These are phyloP conservation scores for Boletus sp. DNA, from an alignment of 1,284 basidiomycete genomes.

Conservation along the genomic window DNA sequence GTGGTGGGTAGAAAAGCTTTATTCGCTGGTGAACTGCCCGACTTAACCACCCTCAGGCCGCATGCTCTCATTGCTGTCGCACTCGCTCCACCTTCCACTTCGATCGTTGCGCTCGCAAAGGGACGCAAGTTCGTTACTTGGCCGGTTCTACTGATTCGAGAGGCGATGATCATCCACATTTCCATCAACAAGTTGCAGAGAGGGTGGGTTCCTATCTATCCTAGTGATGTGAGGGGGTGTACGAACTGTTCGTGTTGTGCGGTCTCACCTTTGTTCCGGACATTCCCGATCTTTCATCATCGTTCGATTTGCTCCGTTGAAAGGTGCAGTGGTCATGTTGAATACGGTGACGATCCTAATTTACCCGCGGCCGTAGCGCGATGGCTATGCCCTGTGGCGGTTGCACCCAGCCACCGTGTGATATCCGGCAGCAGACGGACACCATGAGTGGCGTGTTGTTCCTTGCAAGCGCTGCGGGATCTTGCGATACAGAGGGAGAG, in stretches of 20 bases:
- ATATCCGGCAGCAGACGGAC: background rate
- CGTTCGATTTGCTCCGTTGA: background rate
- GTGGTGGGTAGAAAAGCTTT: background rate
- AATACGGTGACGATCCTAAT: background rate
- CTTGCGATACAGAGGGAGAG: background rate
- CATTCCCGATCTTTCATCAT: background rate
- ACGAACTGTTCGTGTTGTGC: background rate
- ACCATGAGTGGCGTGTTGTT: background rate
- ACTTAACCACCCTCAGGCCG: too few relatives aligned
- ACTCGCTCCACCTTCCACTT: too few relatives aligned
- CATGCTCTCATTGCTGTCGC: too few relatives aligned
- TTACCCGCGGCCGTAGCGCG: background rate
- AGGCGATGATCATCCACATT: background rate
- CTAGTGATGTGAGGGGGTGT: too few relatives aligned
- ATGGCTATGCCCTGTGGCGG: background rate
- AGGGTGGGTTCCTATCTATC: background rate
- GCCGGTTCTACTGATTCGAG: background rate
- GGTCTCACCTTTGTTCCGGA: too few relatives aligned
- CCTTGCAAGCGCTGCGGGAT: background rate
- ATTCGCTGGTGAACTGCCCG: background rate
- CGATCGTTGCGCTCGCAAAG: background rate
- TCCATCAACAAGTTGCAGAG: background rate
- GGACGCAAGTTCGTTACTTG: background rate
- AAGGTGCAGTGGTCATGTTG: background rate
- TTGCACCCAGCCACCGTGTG: background rate